Conservation (phyloP, 805 yeast genomes). For the Saccharomycopsis olivae region DNA sequence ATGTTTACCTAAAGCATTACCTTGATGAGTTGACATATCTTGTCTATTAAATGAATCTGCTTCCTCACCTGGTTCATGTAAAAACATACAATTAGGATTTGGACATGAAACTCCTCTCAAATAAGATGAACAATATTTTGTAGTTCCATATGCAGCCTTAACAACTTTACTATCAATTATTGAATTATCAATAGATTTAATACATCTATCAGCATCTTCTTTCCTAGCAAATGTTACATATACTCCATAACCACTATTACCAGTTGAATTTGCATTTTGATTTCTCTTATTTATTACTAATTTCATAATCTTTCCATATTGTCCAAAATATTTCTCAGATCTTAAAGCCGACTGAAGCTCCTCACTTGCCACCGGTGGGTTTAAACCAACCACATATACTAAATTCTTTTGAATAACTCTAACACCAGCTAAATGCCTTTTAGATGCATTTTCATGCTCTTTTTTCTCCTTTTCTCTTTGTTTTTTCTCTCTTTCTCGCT, state of each 20-base stretch:
- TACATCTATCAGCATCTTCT: constrained; percentile 93
- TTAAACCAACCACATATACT: constrained; percentile 93
- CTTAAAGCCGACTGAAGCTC: constrained; percentile 72
- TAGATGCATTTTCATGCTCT: constrained; percentile 70
- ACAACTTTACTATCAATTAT: constrained; percentile 82
- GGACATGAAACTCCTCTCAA: constrained; percentile 94
- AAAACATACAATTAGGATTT: constrained; percentile 96
- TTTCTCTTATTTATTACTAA: constrained; percentile 82
- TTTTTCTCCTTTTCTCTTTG: constrained; percentile 85
- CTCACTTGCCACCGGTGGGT: constrained; percentile 77
- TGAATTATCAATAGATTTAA: constrained; percentile 85
- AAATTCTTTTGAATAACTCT: constrained; percentile 94
- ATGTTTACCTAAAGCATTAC: constrained; percentile 34
- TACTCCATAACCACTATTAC: constrained; percentile 67
- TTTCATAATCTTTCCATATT: constrained; percentile 90
- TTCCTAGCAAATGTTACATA: constrained; percentile 88
- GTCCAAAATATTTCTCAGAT: constrained; percentile 94
- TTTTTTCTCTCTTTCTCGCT: constrained; percentile 70
- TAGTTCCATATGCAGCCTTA: constrained; percentile 96
- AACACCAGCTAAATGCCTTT: constrained; percentile 90
- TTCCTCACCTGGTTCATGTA: constrained; percentile 99
- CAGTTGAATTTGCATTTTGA: constrained; percentile 30
- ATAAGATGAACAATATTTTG: constrained; percentile 96
- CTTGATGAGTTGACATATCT: constrained; percentile 58
- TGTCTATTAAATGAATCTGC: constrained; percentile 77